Evolutionary conservation across 495 filamentous ascomycete species (phyloP).

Genomic region (Clohesyomyces aquaticus): DNA sequence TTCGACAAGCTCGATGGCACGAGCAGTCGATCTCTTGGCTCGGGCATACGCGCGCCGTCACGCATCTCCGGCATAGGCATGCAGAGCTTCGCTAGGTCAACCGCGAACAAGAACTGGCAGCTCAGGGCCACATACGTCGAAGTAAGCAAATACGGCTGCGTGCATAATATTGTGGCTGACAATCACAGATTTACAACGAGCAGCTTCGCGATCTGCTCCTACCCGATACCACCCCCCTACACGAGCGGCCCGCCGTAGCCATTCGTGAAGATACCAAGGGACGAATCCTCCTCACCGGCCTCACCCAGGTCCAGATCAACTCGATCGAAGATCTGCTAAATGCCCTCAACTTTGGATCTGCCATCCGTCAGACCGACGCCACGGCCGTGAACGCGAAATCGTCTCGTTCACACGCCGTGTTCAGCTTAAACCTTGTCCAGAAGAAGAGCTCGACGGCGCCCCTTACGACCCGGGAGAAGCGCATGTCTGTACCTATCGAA

Average conservation of each 20-base stretch:
- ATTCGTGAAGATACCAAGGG: constrained; percentile 96
- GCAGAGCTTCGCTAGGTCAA: constrained; percentile 55
- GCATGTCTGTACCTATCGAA: constrained; percentile 87
- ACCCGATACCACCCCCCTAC: constrained; percentile 67
- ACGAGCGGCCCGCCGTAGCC: constrained; percentile 74
- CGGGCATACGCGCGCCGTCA: constrained; percentile 78
- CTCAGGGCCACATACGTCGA: constrained; percentile 97
- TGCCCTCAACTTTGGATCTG: constrained; percentile 87
- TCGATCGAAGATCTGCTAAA: constrained; percentile 89
- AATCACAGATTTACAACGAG: constrained; percentile 87
- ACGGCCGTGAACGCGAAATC: constrained; percentile 98
- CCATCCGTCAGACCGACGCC: constrained; percentile 96
- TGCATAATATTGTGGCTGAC: constrained; percentile 11
- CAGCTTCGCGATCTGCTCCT: constrained; percentile 87
- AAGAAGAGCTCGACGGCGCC: constrained; percentile 66
- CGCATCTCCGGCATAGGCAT: constrained; percentile 72
- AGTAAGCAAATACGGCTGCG: constrained; percentile 48
- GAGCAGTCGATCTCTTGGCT: constrained; percentile 66
- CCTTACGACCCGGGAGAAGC: constrained; percentile 70
- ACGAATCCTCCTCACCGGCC: constrained; percentile 88
- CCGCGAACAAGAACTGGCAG: constrained; percentile 81
- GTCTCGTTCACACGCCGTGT: constrained; percentile 97
- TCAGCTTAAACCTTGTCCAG: constrained; percentile 92
- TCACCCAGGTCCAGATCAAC: constrained; percentile 87
- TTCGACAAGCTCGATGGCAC: constrained; percentile 82